Base-by-base conservation (phyloP, 352 stramenopile genomes). In the Globisporangium echinulatum region DNA sequence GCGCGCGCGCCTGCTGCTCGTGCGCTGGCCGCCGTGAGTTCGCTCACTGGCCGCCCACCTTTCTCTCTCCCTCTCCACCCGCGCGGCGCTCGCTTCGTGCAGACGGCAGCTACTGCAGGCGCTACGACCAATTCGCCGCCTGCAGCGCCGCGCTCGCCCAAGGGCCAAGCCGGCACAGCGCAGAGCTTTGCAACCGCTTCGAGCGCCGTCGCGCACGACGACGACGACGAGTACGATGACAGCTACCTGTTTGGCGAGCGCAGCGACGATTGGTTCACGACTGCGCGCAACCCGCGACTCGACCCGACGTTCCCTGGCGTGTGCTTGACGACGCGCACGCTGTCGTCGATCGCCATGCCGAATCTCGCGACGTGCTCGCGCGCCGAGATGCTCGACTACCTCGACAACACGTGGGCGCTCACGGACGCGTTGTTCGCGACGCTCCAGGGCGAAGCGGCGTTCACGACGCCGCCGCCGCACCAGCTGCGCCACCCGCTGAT, bases 401-500 rank as follows among this genome's bases (percentile, higher is more conserved):
- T 98, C 49, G 90, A 98, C 73, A 98, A 98, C 68, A 88, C 90
- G 49, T 98, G 93, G 93, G 90, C 89, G 10, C 72, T 98, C 58
- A 98, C 89, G 46, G 93, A 98, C 74, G 94, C 85, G 15, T 72
- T 98, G 42, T 98, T 98, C 69, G 77, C 88, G 33, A 86, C 82
- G 42, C 69, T 98, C 42, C 92, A 97, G 58, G 90, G 90, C 56
- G 81, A 96, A 53, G 81, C 92, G 59, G 82, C 84, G 19, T 98
- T 98, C 64, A 89, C 91, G 66, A 90, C 89, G 54, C 77, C 94
- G 51, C 92, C 94, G 47, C 84, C 92, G 50, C 93, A 98, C 71
- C 83, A 96, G 39, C 71, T 99, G 40, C 91, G 96, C 40, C 96
- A 98, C 71, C 96, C 96, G 25, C 82, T 98, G 64, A 98, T 98